A percentile compares a stretch with the other conserved stretches of the same genome.
Evolutionary conservation across 2,329 filamentous ascomycete genomes (phyloP).

Genomic region (Knoxdaviesia proteae): DNA sequence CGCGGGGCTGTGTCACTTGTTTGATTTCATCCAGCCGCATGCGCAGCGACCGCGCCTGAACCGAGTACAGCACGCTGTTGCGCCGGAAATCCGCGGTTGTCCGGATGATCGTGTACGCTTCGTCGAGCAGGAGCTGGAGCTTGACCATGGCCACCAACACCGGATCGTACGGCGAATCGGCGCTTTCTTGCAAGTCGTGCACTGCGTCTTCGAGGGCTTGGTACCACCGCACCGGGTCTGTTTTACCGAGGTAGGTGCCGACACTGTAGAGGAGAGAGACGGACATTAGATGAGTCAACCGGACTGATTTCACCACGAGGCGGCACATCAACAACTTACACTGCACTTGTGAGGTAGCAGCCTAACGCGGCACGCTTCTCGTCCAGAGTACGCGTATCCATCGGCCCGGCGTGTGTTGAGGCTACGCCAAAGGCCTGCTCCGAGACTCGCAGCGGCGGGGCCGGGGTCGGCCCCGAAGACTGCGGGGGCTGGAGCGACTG

Average conservation of each 20-base stretch:
- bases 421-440: background rate
- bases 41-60: no score
- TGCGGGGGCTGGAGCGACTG: no score
- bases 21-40: no score
- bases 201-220: background rate
- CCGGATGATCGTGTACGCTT: background rate
- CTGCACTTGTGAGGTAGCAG: slow-evolving; percentile 7
- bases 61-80: no score
- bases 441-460: no score
- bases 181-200: slow-evolving; percentile 7
- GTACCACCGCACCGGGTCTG: no score
- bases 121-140: slow-evolving; percentile 2
- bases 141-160: slow-evolving; percentile 2
- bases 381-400: background rate
- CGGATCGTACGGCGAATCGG: slow-evolving; percentile 1
- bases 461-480: no score
- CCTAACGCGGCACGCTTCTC: slow-evolving; percentile 3
- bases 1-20: no score
- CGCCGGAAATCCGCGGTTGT: no score
- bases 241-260: no score
- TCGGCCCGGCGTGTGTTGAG: no score
- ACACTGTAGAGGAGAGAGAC: no score
- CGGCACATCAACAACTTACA: slow-evolving; percentile 5
- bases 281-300: background rate
- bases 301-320: background rate